Evolutionary conservation across 2,329 filamentous ascomycete genomes (phyloP), one percentile per base, ranked within the genome.

Genomic region (Fusarium haematococcum): DNA sequence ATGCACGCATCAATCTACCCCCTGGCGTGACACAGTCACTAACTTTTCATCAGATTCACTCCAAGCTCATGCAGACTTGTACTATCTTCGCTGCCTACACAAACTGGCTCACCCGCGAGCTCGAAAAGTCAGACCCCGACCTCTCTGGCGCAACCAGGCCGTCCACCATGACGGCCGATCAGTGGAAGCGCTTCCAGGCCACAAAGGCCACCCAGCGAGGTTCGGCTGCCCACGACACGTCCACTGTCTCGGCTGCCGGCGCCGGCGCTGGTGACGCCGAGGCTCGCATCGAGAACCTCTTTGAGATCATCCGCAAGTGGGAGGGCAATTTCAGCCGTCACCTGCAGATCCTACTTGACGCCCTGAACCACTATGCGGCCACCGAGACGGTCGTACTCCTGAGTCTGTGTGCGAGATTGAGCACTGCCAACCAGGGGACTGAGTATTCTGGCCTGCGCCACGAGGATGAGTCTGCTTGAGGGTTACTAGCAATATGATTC

Each of bases 321-420:
- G 97, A 99, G 83, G 91, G 92, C 74, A 97, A 98, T 80, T 99
- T 99, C 81, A 94, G 93, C 67, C 88, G 95, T 56, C 96, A 98
- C 83, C 84, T 99, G 78, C 95, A 97, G 85, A 98, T 98, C 75
- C 84, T 99, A 78, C 91, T 98, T 41, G 97, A 98, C 81, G 96
- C 95, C 70, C 88, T 99, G 72, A 98, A 99, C 78, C 98, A 98
- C 83, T 97, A 98, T 78, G 97, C 97, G 4, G 97, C 97, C 0
- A 98, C 97, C 0, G 97, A 99, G 86, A 98, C 97, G 43, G 96
- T 98, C 4, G 97, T 98, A 20, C 88, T 99, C 74, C 85, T 98
- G 71, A 96, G 95, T 75, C 86, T 99, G 18, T 97, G 95, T 80
- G 95, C 95, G 14, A 85, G 95, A 70, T 81, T 97, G 79, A 95